Evolutionary conservation across 2,329 filamentous ascomycete species (phyloP).

Genomic region (Clarireedia paspali): DNA sequence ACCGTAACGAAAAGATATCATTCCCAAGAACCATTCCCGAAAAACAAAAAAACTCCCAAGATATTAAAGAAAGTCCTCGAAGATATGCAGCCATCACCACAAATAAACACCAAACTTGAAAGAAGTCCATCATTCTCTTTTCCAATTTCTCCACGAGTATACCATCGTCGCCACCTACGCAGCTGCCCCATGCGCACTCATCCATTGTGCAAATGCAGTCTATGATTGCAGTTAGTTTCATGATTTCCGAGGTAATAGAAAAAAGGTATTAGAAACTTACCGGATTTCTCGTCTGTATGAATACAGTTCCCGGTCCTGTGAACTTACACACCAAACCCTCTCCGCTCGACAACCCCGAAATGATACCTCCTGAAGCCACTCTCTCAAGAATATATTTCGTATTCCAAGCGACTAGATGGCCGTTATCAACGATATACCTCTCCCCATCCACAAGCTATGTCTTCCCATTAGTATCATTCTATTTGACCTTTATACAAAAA

Average conservation of each 20-base stretch:
- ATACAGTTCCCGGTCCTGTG: constrained; percentile 82
- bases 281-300: constrained; percentile 86
- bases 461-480: too few relatives aligned
- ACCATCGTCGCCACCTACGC: not conserved
- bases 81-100: too few relatives aligned
- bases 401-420: constrained; percentile 94
- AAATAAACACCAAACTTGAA: too few relatives aligned
- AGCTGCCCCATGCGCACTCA: not conserved
- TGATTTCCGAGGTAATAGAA: constrained; percentile 4
- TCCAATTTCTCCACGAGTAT: too few relatives aligned
- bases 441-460: constrained; percentile 55
- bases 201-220: constrained; percentile 2
- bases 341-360: constrained; percentile 73
- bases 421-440: constrained; percentile 87
- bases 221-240: not conserved
- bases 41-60: too few relatives aligned
- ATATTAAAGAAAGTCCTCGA: too few relatives aligned
- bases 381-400: constrained; percentile 89
- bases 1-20: too few relatives aligned
- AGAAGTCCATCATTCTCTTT: too few relatives aligned
- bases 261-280: constrained; percentile 35
- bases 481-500: not conserved
- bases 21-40: too few relatives aligned
- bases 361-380: constrained; percentile 81
- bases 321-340: constrained; percentile 96